A percentile compares a stretch with the other conserved stretches of the same genome.
These are phyloP conservation scores for Chrysochromulina parva DNA, from an alignment of 78 protist genomes.

Conservation along the genomic window DNA sequence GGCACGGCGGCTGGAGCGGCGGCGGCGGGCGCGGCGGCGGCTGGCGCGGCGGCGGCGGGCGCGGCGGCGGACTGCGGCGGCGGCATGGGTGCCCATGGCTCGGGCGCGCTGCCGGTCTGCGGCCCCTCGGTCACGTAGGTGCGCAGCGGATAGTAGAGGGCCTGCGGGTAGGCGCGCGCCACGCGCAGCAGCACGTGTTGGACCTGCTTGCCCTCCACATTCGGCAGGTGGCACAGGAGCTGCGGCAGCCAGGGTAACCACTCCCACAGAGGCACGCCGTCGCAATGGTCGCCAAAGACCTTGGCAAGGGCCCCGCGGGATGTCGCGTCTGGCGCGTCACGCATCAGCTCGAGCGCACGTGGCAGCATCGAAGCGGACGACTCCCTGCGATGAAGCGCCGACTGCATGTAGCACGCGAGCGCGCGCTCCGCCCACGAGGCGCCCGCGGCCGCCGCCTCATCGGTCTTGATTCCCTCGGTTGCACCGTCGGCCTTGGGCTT, in stretches of 20 bases:
- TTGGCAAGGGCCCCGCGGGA: neutral
- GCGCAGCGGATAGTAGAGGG: slow-evolving; percentile 57
- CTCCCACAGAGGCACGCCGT: slow-evolving; percentile 46
- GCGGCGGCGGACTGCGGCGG: neutral
- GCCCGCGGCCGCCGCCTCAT: neutral
- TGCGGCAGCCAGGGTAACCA: slow-evolving; percentile 74
- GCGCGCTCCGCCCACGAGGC: slow-evolving; percentile 32
- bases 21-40: too few relatives aligned
- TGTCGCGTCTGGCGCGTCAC: neutral
- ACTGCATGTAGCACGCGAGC: slow-evolving; percentile 39
- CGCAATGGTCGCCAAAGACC: slow-evolving; percentile 38
- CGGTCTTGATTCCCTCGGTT: too few relatives aligned
- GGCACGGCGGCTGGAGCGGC: neutral
- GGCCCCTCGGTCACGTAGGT: neutral
- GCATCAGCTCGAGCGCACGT: slow-evolving; percentile 20
- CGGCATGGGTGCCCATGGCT: neutral
- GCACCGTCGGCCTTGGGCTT: too few relatives aligned
- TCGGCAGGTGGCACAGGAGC: slow-evolving; percentile 45
- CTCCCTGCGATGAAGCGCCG: neutral
- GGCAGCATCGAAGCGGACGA: neutral
- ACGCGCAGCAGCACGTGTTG: slow-evolving; percentile 15
- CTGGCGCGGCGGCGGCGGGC: neutral
- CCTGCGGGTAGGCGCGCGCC: slow-evolving; percentile 56
- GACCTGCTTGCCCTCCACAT: slow-evolving; percentile 19
- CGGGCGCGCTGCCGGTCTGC: too few relatives aligned